phyloP scores from a whole-genome alignment of 2,329 filamentous ascomycete species.

The Botrytis elliptica region DNA sequence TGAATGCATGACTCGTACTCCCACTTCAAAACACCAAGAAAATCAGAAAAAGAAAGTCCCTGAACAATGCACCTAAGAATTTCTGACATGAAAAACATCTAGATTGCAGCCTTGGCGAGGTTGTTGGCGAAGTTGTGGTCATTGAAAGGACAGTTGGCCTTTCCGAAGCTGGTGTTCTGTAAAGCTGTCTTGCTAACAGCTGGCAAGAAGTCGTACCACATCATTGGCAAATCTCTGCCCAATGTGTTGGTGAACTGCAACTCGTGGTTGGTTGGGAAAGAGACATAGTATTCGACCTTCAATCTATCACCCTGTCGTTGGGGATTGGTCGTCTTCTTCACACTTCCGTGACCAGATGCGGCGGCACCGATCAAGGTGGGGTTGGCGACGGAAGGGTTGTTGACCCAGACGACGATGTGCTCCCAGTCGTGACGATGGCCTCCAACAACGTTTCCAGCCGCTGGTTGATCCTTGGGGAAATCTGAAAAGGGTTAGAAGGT shows the following conservation, averaged over 20 bases:
- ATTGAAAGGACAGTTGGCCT: neutral
- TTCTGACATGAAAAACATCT: neutral
- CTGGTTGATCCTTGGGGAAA: neutral
- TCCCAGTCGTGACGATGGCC: slow-evolving; percentile 3
- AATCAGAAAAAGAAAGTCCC: neutral
- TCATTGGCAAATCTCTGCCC: neutral
- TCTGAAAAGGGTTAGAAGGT: neutral
- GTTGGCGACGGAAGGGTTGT: neutral
- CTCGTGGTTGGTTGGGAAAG: neutral
- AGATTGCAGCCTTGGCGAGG: neutral
- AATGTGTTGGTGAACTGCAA: neutral
- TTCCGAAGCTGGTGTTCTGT: neutral
- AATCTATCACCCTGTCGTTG: neutral
- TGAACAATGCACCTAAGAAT: neutral
- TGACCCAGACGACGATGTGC: neutral
- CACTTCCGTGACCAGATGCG: neutral
- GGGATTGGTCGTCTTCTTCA: neutral
- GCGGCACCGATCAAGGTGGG: neutral
- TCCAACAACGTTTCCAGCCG: neutral
- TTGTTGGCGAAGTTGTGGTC: neutral
- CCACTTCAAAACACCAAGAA: neutral
- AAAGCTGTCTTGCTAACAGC: neutral
- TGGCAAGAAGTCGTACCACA: neutral
- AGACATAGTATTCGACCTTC: neutral
- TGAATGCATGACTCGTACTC: neutral